These are phyloP conservation scores for Russula vinacea DNA, from an alignment of 768 basidiomycete genomes.

Conservation along the genomic window DNA sequence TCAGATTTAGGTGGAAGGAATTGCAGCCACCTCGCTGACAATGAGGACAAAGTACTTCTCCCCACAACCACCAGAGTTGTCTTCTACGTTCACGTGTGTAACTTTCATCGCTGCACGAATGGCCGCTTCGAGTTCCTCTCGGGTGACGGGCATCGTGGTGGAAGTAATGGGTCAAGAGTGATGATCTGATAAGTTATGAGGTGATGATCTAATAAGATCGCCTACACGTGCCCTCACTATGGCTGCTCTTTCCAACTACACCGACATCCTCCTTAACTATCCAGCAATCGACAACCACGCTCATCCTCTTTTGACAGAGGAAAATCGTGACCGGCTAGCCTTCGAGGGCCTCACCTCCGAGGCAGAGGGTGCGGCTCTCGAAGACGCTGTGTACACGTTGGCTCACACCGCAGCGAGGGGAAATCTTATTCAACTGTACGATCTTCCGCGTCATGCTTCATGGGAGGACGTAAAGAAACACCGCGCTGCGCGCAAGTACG, in stretches of 20 bases:
- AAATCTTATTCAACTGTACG: slow-evolving; percentile 52
- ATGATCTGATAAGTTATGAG: too few species aligned
- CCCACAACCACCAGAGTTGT: slow-evolving; percentile 78
- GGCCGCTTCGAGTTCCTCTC: slow-evolving; percentile 55
- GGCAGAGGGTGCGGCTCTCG: slow-evolving; percentile 50
- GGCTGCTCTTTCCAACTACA: background rate
- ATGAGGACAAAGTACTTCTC: slow-evolving; percentile 71
- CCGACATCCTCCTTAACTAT: slow-evolving; percentile 32
- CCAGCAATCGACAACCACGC: slow-evolving; percentile 80
- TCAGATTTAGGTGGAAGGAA: too few species aligned
- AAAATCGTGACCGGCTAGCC: slow-evolving; percentile 45
- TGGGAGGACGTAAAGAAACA: slow-evolving; percentile 60
- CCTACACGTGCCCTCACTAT: background rate
- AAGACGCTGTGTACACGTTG: slow-evolving; percentile 54
- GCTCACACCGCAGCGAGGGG: slow-evolving; percentile 55
- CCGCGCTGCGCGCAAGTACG: slow-evolving; percentile 48
- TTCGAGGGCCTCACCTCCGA: slow-evolving; percentile 68
- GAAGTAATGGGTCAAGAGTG: background rate
- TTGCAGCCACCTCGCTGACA: slow-evolving; percentile 70
- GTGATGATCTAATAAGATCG: slow-evolving; percentile 29
- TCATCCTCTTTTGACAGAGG: slow-evolving; percentile 58
- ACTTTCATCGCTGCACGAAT: slow-evolving; percentile 64
- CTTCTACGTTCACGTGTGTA: slow-evolving; percentile 66
- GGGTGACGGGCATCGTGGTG: slow-evolving; percentile 56
- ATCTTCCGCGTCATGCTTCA: slow-evolving; percentile 37